These are phyloP conservation scores for Bromus sterilis DNA, from an alignment of 176 grass and related monocot species.

Conservation along the genomic window DNA sequence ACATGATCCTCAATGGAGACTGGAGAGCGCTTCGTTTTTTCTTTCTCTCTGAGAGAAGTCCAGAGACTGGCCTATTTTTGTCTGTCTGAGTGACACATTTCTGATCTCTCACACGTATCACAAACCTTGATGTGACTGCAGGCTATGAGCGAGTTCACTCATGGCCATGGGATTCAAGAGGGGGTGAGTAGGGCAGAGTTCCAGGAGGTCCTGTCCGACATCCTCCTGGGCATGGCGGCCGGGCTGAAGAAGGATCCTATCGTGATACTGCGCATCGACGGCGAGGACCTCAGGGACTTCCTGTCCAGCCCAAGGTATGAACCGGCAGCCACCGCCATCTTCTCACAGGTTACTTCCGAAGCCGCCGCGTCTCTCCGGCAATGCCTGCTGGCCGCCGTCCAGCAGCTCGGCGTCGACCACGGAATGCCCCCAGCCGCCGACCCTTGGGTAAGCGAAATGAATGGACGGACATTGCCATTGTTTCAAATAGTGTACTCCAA, in stretches of 20 bases:
- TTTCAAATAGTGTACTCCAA: too few species aligned
- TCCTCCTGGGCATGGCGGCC: conserved; percentile 79
- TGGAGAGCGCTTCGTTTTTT: background rate
- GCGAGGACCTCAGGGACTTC: conserved; percentile 85
- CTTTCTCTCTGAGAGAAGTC: background rate
- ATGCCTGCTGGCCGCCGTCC: conserved; percentile 42
- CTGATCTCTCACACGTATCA: background rate
- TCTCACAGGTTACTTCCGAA: conserved; percentile 29
- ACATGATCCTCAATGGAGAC: background rate
- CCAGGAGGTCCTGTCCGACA: conserved; percentile 57
- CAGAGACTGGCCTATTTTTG: background rate
- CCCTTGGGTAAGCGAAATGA: conserved; percentile 51
- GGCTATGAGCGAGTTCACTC: conserved; percentile 70
- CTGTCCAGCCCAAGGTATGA: conserved; percentile 42
- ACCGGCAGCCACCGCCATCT: conserved; percentile 40
- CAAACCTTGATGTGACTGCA: conserved; percentile 27
- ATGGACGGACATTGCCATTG: too few species aligned
- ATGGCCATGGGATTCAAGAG: conserved; percentile 60
- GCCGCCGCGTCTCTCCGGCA: conserved; percentile 30
- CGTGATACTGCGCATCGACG: conserved; percentile 86
- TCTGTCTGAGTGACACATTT: background rate
- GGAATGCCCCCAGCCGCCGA: conserved; percentile 83
- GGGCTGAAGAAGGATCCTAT: conserved; percentile 89
- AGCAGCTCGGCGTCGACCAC: conserved; percentile 57
- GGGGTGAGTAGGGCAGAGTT: conserved; percentile 78